These are phyloP conservation scores for Sarocladiaceae sp. DNA, from an alignment of 2,329 filamentous ascomycete species.

Conservation along the genomic window DNA sequence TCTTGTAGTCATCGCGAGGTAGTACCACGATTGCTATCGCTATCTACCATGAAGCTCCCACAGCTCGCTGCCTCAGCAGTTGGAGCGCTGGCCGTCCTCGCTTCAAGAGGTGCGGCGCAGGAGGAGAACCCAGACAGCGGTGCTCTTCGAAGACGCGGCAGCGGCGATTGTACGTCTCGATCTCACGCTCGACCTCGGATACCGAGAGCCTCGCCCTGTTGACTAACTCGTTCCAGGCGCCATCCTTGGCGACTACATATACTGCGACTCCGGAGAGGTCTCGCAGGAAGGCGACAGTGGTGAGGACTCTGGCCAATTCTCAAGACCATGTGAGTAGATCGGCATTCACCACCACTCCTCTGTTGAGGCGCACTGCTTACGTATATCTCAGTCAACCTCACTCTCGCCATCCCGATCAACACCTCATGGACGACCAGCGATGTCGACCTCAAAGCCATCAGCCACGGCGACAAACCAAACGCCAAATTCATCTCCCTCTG, in stretches of 20 bases:
- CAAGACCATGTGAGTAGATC: background rate
- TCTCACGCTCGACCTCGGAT: no score
- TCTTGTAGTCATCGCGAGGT: no score
- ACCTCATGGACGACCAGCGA: background rate
- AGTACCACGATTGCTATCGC: no score
- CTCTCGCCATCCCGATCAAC: background rate
- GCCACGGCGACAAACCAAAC: background rate
- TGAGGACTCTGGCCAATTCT: background rate
- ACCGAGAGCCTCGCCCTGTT: no score
- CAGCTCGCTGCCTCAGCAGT: no score
- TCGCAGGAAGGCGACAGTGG: background rate
- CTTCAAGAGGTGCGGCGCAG: no score
- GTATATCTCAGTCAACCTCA: slow-evolving; percentile 1
- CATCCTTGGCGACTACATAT: background rate
- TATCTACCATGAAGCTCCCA: no score
- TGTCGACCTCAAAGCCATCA: background rate
- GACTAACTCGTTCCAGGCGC: no score
- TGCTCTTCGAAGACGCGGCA: no score
- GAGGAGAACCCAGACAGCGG: no score
- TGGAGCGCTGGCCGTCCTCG: no score
- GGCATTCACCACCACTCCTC: background rate
- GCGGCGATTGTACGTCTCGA: no score
- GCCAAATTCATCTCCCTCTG: slow-evolving; percentile 1
- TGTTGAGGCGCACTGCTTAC: background rate
- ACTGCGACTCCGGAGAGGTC: background rate